Percentiles rank a stretch among this genome's conserved stretches.
phyloP scores from a whole-genome alignment of 345 rosid genomes.

The Linum trigynum region DNA sequence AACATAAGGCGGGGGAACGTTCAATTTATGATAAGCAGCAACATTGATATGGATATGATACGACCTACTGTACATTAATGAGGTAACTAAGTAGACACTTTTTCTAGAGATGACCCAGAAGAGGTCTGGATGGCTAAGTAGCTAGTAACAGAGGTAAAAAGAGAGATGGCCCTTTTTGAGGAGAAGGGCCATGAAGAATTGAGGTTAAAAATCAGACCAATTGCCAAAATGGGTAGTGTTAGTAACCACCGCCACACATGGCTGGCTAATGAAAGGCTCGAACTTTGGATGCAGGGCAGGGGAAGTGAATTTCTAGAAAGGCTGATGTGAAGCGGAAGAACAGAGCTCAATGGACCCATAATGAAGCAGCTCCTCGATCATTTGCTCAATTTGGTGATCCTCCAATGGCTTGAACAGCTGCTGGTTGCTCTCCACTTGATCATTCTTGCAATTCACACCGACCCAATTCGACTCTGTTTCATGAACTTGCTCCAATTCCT shows the following conservation, averaged over 20 bases:
- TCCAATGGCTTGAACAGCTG: slow-evolving; percentile 48
- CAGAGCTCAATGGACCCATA: slow-evolving; percentile 76
- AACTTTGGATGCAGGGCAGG: too few species aligned
- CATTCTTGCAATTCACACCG: slow-evolving; percentile 17
- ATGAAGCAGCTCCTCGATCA: slow-evolving; percentile 86
- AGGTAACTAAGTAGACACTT: slow-evolving; percentile 19
- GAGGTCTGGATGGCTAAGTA: slow-evolving; percentile 13
- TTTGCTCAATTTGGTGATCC: slow-evolving; percentile 89
- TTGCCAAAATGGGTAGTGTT: slow-evolving; percentile 11
- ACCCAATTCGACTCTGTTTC: slow-evolving; percentile 38
- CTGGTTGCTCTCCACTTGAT: slow-evolving; percentile 22
- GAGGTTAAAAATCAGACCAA: slow-evolving; percentile 24
- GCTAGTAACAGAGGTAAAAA: slow-evolving; percentile 3
- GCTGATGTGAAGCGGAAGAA: slow-evolving; percentile 33
- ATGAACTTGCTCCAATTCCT: slow-evolving; percentile 23
- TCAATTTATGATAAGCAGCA: too few species aligned
- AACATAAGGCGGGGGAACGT: too few species aligned
- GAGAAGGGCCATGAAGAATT: slow-evolving; percentile 18
- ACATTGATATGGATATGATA: slow-evolving; percentile 1
- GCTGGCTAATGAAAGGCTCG: too few species aligned
- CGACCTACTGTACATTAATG: slow-evolving; percentile 30
- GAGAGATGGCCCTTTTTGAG: background rate
- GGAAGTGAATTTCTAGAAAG: slow-evolving; percentile 18
- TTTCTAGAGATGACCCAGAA: slow-evolving; percentile 11
- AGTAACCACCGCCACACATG: too few species aligned